Percentiles rank a stretch among this genome's conserved stretches.
Evolutionary conservation across 768 basidiomycete species (phyloP).

Genomic region (Cystobasidium tubakii): DNA sequence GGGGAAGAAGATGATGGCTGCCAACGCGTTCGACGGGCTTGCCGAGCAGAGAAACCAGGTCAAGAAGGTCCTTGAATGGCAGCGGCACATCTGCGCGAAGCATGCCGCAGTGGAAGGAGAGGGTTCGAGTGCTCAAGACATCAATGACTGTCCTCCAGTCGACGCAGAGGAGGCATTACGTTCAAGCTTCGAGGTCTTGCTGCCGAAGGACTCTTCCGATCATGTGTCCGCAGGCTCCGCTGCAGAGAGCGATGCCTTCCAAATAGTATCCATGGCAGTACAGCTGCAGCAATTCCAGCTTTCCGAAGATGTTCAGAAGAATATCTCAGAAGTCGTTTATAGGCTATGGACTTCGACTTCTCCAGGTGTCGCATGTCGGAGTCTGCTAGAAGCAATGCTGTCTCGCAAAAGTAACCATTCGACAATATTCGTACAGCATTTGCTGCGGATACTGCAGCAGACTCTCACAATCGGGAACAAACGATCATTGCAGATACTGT

Average conservation of each 20-base stretch:
- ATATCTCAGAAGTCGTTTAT: conserved; percentile 5
- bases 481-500: conserved; percentile 15
- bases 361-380: conserved; percentile 1
- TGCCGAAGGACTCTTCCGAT: background rate
- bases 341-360: background rate
- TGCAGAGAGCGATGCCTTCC: conserved; percentile 8
- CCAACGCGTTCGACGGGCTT: background rate
- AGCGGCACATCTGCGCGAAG: background rate
- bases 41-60: background rate
- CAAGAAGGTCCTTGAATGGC: conserved; percentile 6
- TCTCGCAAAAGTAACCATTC: background rate
- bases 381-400: conserved; percentile 16
- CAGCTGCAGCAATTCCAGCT: conserved; percentile 9
- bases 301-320: background rate
- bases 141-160: background rate
- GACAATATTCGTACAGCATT: background rate
- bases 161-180: background rate
- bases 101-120: background rate
- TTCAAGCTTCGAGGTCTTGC: background rate
- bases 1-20: background rate
- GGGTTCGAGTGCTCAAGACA: background rate
- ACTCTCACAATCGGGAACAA: conserved; percentile 23
- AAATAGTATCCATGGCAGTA: background rate
- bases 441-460: conserved; percentile 14
- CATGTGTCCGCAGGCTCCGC: background rate